Evolutionary conservation across 257 asterid species (phyloP).

Genomic region (Anisodus tanguticus): DNA sequence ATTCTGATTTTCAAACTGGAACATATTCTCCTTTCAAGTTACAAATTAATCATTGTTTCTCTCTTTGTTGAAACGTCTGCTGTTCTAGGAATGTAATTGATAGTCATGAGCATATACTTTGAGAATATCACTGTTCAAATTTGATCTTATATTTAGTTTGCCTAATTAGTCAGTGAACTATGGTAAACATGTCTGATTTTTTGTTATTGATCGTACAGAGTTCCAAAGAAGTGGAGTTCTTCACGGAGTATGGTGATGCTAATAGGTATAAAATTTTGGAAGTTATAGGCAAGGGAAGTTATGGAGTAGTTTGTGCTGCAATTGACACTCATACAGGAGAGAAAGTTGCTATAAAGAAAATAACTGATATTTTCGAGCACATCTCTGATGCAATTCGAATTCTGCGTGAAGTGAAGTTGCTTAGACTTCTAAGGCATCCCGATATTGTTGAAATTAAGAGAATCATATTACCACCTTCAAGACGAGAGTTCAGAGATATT

Average conservation of each 20-base stretch:
- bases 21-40: not conserved
- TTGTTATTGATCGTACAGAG: constrained; percentile 47
- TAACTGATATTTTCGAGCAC: constrained; percentile 82
- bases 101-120: not conserved
- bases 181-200: constrained; percentile 19
- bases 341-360: constrained; percentile 92
- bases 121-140: not conserved
- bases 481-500: constrained; percentile 81
- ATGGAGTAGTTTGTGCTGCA: constrained; percentile 97
- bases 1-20: not conserved
- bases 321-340: constrained; percentile 87
- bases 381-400: constrained; percentile 85
- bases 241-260: constrained; percentile 87
- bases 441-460: constrained; percentile 94
- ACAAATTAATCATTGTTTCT: not conserved
- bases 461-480: constrained; percentile 87
- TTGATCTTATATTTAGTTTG: not conserved
- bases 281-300: constrained; percentile 90
- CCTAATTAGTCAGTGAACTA: not conserved
- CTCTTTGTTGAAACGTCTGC: not conserved
- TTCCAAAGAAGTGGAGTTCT: constrained; percentile 68
- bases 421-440: constrained; percentile 84
- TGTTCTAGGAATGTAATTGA: not conserved
- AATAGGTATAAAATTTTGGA: constrained; percentile 82
- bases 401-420: constrained; percentile 86